Percentiles rank a stretch among this genome's conserved stretches.
These are phyloP conservation scores for Eustoma russellianum DNA, from an alignment of 257 asterid genomes.

Conservation along the genomic window DNA sequence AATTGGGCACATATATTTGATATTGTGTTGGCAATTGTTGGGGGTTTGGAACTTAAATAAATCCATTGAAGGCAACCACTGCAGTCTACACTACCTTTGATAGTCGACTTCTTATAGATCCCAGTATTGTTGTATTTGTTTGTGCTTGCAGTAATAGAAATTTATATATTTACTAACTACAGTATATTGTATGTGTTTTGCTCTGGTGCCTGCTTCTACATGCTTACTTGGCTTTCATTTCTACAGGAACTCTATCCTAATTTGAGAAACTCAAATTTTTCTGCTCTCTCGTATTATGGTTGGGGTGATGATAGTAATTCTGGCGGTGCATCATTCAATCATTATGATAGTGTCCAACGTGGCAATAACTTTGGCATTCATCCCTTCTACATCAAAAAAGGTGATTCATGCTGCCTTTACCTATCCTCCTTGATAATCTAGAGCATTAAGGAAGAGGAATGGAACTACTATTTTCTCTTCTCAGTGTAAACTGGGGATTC, in stretches of 20 bases:
- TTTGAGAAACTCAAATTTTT: slow-evolving; percentile 34
- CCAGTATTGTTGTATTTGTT: no score
- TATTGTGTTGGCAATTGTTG: no score
- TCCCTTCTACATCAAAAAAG: slow-evolving; percentile 88
- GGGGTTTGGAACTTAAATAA: no score
- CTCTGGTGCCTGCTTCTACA: background rate
- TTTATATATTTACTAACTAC: no score
- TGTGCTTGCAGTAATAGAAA: no score
- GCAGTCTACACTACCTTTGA: no score
- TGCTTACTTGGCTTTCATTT: slow-evolving; percentile 1
- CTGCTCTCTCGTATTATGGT: slow-evolving; percentile 49
- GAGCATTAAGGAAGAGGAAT: background rate
- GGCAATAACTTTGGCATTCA: slow-evolving; percentile 67
- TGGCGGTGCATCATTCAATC: slow-evolving; percentile 23
- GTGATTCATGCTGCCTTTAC: slow-evolving; percentile 20
- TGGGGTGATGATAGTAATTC: slow-evolving; percentile 52
- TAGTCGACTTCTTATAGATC: no score
- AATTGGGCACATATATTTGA: no score
- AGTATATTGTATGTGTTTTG: background rate
- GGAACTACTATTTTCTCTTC: background rate
- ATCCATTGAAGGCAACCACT: no score
- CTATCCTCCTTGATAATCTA: no score
- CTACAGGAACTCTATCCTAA: slow-evolving; percentile 41
- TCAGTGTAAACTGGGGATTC: no score
- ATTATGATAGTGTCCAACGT: slow-evolving; percentile 46